Conservation (phyloP, 108 stramenopile species). For the Asterionellopsis glacialis region DNA sequence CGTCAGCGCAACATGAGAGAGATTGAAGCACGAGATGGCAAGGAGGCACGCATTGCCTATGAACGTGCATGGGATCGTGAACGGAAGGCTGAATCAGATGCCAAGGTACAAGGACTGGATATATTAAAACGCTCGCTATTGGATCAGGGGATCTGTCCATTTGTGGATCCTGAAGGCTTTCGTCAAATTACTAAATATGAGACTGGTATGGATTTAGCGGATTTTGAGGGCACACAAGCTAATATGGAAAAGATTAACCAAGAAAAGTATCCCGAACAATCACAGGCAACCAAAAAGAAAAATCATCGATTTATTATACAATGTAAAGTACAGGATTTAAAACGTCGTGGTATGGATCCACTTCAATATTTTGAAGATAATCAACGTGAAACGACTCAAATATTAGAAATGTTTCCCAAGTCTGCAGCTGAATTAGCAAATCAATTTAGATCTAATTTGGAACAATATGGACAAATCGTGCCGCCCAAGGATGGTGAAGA, state of each 20-base stretch:
- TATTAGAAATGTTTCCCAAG: conserved; percentile 33
- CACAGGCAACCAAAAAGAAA: conserved; percentile 19
- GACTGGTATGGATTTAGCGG: conserved; percentile 59
- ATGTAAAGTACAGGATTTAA: conserved; percentile 66
- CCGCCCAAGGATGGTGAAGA: conserved; percentile 47
- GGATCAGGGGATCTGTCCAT: conserved; percentile 66
- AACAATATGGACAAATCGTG: conserved; percentile 41
- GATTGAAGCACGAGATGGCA: conserved; percentile 54
- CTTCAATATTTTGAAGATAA: conserved; percentile 55
- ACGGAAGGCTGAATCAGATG: conserved; percentile 29
- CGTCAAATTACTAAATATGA: conserved; percentile 51
- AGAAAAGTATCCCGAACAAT: conserved; percentile 11
- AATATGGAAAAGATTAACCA: conserved; percentile 46
- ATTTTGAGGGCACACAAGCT: conserved; percentile 52
- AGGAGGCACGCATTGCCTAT: conserved; percentile 48
- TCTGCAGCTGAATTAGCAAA: conserved; percentile 30
- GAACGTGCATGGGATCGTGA: conserved; percentile 51
- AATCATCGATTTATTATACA: conserved; percentile 61
- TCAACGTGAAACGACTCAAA: conserved; percentile 21
- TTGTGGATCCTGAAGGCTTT: conserved; percentile 58
- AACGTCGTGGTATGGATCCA: conserved; percentile 63
- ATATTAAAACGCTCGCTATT: conserved; percentile 51
- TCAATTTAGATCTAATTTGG: conserved; percentile 29
- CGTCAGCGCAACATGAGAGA: conserved; percentile 44
- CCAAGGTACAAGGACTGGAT: conserved; percentile 31